Evolutionary conservation across 1,284 basidiomycete species (phyloP).

Genomic region (Porodaedalea pini): DNA sequence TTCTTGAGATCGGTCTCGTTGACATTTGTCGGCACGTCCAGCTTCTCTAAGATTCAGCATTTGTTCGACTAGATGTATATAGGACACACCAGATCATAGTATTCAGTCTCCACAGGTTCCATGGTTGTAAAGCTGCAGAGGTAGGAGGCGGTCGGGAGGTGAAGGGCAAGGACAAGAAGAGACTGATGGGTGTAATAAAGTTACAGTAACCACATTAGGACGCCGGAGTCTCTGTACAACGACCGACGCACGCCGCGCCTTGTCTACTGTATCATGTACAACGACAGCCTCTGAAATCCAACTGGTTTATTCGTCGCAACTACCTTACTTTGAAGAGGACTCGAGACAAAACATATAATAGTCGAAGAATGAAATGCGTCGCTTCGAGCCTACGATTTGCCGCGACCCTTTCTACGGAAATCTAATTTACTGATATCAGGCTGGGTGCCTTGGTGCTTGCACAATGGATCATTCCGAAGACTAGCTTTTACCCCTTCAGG

Average conservation of each 20-base stretch:
- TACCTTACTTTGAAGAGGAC: too few species aligned
- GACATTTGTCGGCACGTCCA: conserved; percentile 48
- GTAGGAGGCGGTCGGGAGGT: background rate
- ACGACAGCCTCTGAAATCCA: too few species aligned
- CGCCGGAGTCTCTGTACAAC: background rate
- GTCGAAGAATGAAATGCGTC: too few species aligned
- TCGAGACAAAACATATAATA: too few species aligned
- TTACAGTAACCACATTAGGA: background rate
- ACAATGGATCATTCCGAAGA: too few species aligned
- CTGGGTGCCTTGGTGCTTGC: too few species aligned
- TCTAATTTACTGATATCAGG: too few species aligned
- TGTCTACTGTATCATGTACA: background rate
- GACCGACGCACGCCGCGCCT: background rate
- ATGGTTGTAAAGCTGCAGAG: conserved; percentile 25
- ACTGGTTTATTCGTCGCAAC: too few species aligned
- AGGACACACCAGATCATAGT: conserved; percentile 43
- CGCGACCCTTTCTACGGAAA: too few species aligned
- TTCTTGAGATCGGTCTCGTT: conserved; percentile 85
- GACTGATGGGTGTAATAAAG: background rate
- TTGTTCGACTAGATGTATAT: conserved; percentile 2
- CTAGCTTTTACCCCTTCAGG: too few species aligned
- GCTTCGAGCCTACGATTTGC: too few species aligned
- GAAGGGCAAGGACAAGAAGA: background rate
- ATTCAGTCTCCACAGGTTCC: conserved; percentile 48
- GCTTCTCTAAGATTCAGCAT: conserved; percentile 29